Evolutionary conservation across 768 basidiomycete genomes (phyloP), one percentile per base, ranked within the genome.

Genomic region (Chalciporus chontae): DNA sequence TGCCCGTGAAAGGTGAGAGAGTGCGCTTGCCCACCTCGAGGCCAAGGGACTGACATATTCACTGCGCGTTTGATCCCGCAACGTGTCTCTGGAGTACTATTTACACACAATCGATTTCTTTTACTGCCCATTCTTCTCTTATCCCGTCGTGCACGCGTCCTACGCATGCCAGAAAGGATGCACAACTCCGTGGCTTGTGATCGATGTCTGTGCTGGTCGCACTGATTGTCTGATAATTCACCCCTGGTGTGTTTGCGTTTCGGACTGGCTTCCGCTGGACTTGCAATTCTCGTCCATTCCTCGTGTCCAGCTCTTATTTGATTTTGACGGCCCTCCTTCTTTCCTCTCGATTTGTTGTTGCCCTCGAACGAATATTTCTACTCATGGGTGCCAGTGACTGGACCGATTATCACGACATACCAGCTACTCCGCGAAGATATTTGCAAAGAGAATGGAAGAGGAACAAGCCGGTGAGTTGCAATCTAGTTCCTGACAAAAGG

Each of bases 371-470:
- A 39, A 17, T 19, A 5, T 15, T 11, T 32, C 24, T 23, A 44
- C 4, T 45, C 2, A 64, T 66, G 62, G 43, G n/a, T 24, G 32
- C 32, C 32, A 32, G 9, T 32, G 57, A 53, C 48, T 44, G 44
- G 45, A 18, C 24, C 40, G 29, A 50, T 51, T 23, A 39, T 49
- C 52, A 54, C 17, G 67, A 67, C 36, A 45, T 55, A 11, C 55
- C 61, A 27, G 43, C 31, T 18, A 52, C 59, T 37, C 63, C 68
- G 21, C 66, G 54, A 53, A 68, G 72, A 31, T 69, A 73, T 50
- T 55, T 73, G 29, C 67, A 63, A 32, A 56, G 74, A 48, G 68
- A 76, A 47, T 75, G 74, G 74, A 75, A 69, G 59, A 62, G 60
- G 48, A 70, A 73, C 43, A 74, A 72, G 56, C 66, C 71, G 8